Evolutionary conservation across 352 stramenopile genomes (phyloP).

Genomic region (Phytopythium kandeliae): DNA sequence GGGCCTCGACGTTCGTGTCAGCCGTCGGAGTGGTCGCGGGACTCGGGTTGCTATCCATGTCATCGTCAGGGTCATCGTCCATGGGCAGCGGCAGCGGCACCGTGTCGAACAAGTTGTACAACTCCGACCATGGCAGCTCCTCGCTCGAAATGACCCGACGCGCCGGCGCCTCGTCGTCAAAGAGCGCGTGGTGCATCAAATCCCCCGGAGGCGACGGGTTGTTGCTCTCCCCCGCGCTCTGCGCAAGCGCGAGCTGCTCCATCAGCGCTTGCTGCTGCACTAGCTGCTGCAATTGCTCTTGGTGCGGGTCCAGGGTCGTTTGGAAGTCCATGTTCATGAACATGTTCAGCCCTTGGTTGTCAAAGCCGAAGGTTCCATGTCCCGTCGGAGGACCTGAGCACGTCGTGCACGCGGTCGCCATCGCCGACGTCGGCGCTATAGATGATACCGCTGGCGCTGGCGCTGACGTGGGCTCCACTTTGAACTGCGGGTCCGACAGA

Average conservation of each 20-base stretch:
- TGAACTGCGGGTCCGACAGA: background rate
- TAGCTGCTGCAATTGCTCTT: constrained; percentile 23
- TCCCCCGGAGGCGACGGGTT: constrained; percentile 20
- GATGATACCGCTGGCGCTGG: background rate
- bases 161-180: constrained; percentile 46
- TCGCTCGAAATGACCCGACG: constrained; percentile 64
- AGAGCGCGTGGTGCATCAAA: constrained; percentile 59
- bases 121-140: constrained; percentile 73
- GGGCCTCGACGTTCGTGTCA: background rate
- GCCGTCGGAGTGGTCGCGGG: constrained; percentile 15
- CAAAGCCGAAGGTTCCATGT: constrained; percentile 21
- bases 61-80: constrained; percentile 51
- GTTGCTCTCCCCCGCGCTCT: constrained; percentile 9
- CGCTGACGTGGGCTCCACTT: background rate
- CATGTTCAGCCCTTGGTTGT: constrained; percentile 29
- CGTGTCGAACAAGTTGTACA: constrained; percentile 77
- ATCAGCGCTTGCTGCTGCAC: constrained; percentile 23
- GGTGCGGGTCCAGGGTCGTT: constrained; percentile 15
- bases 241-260: constrained; percentile 8
- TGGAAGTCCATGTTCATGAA: constrained; percentile 24
- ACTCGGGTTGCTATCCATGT: constrained; percentile 38
- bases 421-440: background rate
- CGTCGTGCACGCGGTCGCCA: constrained; percentile 5
- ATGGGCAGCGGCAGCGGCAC: constrained; percentile 27
- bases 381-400: constrained; percentile 1